These are phyloP conservation scores for Plasmodium reichenowi DNA, from an alignment of 169 alveolate species.

Conservation along the genomic window DNA sequence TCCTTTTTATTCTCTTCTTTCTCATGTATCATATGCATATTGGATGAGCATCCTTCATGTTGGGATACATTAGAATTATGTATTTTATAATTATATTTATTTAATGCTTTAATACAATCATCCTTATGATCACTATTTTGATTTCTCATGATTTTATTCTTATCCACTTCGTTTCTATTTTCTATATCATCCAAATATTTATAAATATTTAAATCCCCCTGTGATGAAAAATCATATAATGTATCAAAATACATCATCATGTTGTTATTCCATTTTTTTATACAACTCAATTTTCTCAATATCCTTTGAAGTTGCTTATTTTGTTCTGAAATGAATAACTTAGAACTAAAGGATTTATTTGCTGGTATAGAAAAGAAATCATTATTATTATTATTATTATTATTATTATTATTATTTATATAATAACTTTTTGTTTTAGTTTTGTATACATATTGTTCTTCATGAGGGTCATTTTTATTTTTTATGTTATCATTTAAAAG, in stretches of 20 bases:
- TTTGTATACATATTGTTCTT: constrained; percentile 14
- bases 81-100: background rate
- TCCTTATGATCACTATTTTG: background rate
- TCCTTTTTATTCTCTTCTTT: background rate
- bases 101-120: background rate
- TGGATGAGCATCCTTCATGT: background rate
- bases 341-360: constrained; percentile 36
- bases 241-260: background rate
- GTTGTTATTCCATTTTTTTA: background rate
- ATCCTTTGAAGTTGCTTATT: constrained; percentile 8
- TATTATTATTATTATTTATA: constrained; percentile 31
- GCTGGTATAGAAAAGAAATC: constrained; percentile 39
- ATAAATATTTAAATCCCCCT: background rate
- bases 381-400: constrained; percentile 27
- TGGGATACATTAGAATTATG: background rate
- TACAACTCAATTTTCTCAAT: constrained; percentile 28
- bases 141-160: no score
- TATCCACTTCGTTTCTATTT: background rate
- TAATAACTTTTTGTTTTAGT: constrained; percentile 38
- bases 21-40: background rate
- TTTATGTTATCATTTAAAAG: no score
- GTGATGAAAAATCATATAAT: background rate
- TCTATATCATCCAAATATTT: background rate
- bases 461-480: no score
- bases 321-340: constrained; percentile 8